Conservation (phyloP, 179 eudicot genomes). For the Amaranthus tricolor region DNA sequence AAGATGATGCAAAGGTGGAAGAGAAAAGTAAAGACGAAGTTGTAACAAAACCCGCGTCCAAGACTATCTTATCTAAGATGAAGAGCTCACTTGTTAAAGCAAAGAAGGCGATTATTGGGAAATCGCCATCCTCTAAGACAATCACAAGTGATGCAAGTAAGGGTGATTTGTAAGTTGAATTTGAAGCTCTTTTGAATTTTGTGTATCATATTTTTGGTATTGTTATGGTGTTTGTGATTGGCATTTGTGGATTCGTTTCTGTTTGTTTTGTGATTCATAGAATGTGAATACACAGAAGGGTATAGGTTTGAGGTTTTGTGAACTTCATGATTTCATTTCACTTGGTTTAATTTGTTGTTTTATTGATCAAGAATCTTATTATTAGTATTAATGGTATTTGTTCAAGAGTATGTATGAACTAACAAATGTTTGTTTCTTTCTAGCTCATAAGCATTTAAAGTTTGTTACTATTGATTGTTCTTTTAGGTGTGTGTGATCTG, state of each 20-base stretch:
- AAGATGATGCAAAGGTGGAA: conserved; percentile 38
- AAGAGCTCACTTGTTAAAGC: conserved; percentile 85
- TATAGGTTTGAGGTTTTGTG: conserved; percentile 29
- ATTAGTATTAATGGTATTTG: conserved; percentile 13
- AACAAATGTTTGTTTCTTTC: conserved; percentile 18
- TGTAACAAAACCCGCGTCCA: conserved; percentile 47
- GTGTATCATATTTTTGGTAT: conserved; percentile 29
- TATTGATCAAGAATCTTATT: conserved; percentile 26
- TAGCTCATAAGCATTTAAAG: conserved; percentile 17
- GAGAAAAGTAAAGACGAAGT: conserved; percentile 45
- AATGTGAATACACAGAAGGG: conserved; percentile 36
- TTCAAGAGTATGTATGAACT: conserved; percentile 13
- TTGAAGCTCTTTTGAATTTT: conserved; percentile 14
- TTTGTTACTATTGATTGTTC: conserved; percentile 8
- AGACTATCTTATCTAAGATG: conserved; percentile 68
- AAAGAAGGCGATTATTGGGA: conserved; percentile 78
- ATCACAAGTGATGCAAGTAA: conserved; percentile 46
- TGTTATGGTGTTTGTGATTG: conserved; percentile 17
- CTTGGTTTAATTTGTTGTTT: conserved; percentile 19
- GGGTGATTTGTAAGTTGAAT: conserved; percentile 46
- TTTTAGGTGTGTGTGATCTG: background rate
- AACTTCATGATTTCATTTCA: conserved; percentile 25
- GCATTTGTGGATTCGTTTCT: conserved; percentile 18
- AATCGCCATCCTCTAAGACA: conserved; percentile 63
- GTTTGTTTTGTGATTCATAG: conserved; percentile 27